phyloP scores from a whole-genome alignment of 2,329 filamentous ascomycete species.

The Epichloe hybrida region DNA sequence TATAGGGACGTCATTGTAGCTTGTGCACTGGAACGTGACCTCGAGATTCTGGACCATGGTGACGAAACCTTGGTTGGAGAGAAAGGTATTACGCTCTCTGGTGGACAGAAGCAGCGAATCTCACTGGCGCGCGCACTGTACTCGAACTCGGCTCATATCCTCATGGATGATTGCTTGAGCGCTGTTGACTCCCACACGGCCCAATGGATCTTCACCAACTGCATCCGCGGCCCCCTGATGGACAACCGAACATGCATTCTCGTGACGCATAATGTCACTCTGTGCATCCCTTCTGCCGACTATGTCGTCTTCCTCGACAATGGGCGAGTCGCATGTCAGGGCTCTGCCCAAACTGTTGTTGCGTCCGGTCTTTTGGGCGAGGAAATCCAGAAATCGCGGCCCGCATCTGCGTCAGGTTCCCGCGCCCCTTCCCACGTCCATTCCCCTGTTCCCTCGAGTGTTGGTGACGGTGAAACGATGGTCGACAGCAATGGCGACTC shows the following conservation, averaged over 20 bases:
- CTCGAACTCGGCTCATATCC: slow-evolving; percentile 77
- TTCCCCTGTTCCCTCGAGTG: slow-evolving; percentile 63
- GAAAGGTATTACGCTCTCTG: slow-evolving; percentile 92
- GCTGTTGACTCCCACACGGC: slow-evolving; percentile 96
- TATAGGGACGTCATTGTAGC: slow-evolving; percentile 83
- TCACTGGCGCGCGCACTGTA: slow-evolving; percentile 96
- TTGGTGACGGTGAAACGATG: slow-evolving; percentile 51
- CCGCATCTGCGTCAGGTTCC: slow-evolving; percentile 57
- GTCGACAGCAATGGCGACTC: slow-evolving; percentile 35
- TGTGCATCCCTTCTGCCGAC: slow-evolving; percentile 69
- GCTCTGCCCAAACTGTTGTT: slow-evolving; percentile 65
- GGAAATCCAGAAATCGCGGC: slow-evolving; percentile 60
- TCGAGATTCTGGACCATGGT: slow-evolving; percentile 83
- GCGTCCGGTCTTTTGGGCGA: slow-evolving; percentile 81
- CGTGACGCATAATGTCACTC: slow-evolving; percentile 87
- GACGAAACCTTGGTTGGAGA: slow-evolving; percentile 92
- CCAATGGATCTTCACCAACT: slow-evolving; percentile 95
- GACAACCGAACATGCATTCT: slow-evolving; percentile 77
- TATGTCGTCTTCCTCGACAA: slow-evolving; percentile 81
- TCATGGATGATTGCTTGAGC: slow-evolving; percentile 90
- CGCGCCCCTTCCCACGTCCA: slow-evolving; percentile 63
- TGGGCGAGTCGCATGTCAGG: slow-evolving; percentile 63
- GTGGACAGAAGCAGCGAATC: slow-evolving; percentile 94
- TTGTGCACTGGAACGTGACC: slow-evolving; percentile 79
- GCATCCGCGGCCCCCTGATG: slow-evolving; percentile 84